phyloP scores from a whole-genome alignment of 345 rosid genomes.

The Lepidium africanum region DNA sequence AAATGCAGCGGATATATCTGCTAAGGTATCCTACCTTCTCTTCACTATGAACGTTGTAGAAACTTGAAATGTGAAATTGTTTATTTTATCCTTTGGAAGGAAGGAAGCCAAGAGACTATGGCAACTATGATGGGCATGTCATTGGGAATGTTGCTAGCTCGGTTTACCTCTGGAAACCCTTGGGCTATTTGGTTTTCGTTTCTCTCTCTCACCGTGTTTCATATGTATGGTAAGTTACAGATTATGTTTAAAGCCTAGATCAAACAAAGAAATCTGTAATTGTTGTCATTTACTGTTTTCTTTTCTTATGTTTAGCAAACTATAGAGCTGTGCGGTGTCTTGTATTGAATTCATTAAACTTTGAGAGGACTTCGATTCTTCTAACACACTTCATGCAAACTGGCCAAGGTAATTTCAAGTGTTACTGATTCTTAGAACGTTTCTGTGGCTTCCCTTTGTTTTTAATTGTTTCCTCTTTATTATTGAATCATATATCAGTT shows the following conservation, averaged over 20 bases:
- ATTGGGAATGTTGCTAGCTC: conserved; percentile 84
- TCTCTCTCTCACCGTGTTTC: conserved; percentile 74
- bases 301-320: conserved; percentile 47
- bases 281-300: neutral
- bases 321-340: conserved; percentile 89
- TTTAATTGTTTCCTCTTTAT: neutral
- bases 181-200: conserved; percentile 74
- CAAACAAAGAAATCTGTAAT: neutral
- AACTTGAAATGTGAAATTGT: neutral
- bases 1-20: conserved; percentile 94
- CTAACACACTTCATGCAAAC: conserved; percentile 58
- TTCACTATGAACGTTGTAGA: neutral
- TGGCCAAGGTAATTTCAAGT: conserved; percentile 50
- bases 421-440: neutral
- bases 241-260: neutral
- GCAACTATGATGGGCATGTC: conserved; percentile 97
- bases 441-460: neutral
- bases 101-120: conserved; percentile 94
- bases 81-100: conserved; percentile 33
- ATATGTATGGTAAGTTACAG: conserved; percentile 76
- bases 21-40: conserved; percentile 47
- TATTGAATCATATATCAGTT: neutral
- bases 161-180: conserved; percentile 62
- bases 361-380: conserved; percentile 68
- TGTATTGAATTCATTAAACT: conserved; percentile 68